Percentiles rank a stretch among this genome's conserved stretches.
phyloP scores from a whole-genome alignment of 176 grass and related monocot genomes.

The Triticum turgidum region DNA sequence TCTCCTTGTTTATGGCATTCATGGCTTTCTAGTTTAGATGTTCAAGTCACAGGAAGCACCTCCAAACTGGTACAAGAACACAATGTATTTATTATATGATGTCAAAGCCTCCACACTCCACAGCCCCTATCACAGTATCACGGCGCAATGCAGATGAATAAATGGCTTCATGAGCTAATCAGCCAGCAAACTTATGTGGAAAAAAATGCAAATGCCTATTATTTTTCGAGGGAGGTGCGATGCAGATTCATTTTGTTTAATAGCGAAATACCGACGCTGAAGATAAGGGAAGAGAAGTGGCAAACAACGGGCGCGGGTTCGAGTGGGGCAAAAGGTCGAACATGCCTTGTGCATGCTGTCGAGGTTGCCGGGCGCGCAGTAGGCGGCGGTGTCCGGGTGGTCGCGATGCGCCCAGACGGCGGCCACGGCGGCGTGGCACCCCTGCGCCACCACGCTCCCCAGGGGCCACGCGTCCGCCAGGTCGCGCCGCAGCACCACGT shows the following conservation, averaged over 20 bases:
- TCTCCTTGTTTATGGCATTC: neutral
- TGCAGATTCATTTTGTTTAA: neutral
- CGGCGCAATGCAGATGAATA: neutral
- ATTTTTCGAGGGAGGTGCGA: neutral
- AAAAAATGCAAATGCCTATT: neutral
- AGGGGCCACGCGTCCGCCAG: slow-evolving; percentile 85
- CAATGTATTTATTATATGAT: neutral
- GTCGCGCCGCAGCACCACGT: slow-evolving; percentile 87
- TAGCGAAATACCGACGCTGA: neutral
- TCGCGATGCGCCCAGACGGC: slow-evolving; percentile 64
- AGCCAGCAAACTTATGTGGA: neutral
- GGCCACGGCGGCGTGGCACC: slow-evolving; percentile 80
- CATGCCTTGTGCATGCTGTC: slow-evolving; percentile 87
- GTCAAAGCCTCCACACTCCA: neutral
- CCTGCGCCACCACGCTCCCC: slow-evolving; percentile 83
- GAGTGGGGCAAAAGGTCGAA: slow-evolving; percentile 61
- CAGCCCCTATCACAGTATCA: too few species aligned
- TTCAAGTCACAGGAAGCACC: neutral
- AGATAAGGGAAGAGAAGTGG: neutral
- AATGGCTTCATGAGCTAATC: neutral
- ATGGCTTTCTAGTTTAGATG: neutral
- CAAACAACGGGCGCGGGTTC: neutral
- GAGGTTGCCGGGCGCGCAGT: slow-evolving; percentile 60
- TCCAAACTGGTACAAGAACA: neutral
- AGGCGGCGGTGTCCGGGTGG: slow-evolving; percentile 55